A percentile compares a stretch with the other conserved stretches of the same genome.
Evolutionary conservation across 1,284 basidiomycete species (phyloP).

Genomic region (Ceratobasidium sp.): DNA sequence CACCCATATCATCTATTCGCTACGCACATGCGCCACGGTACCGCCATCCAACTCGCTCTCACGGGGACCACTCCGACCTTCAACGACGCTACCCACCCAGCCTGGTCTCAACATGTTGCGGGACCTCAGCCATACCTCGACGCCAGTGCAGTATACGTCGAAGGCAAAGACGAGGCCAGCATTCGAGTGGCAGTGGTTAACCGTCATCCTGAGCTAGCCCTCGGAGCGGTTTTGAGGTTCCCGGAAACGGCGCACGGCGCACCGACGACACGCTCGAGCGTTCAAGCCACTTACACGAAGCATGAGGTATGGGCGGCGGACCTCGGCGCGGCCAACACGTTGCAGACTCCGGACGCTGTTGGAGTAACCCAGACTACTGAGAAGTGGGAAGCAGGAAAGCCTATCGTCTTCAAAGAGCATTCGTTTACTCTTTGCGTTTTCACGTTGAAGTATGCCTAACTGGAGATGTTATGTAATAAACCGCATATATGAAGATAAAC

Average conservation of each 20-base stretch:
- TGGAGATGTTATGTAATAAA: background rate
- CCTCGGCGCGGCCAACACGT: slow-evolving; percentile 61
- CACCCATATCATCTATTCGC: slow-evolving; percentile 69
- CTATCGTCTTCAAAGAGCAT: slow-evolving; percentile 61
- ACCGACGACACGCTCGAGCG: background rate
- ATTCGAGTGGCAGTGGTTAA: slow-evolving; percentile 67
- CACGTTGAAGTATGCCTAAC: slow-evolving; percentile 13
- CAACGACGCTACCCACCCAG: slow-evolving; percentile 58
- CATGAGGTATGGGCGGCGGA: slow-evolving; percentile 65
- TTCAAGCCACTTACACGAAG: slow-evolving; percentile 55
- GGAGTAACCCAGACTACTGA: slow-evolving; percentile 57
- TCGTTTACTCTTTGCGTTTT: slow-evolving; percentile 60
- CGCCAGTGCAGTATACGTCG: slow-evolving; percentile 63
- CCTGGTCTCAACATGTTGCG: slow-evolving; percentile 64
- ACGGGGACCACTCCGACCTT: slow-evolving; percentile 19
- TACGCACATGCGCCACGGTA: slow-evolving; percentile 66
- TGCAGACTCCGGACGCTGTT: slow-evolving; percentile 61
- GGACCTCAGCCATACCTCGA: slow-evolving; percentile 63
- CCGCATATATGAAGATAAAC: background rate
- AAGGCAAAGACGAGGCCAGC: slow-evolving; percentile 53
- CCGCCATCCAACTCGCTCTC: slow-evolving; percentile 62
- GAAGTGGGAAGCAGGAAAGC: slow-evolving; percentile 57
- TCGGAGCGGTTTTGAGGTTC: slow-evolving; percentile 60
- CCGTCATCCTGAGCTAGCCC: slow-evolving; percentile 57
- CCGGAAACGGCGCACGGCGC: slow-evolving; percentile 51